Conservation (phyloP, 2,329 filamentous ascomycete species). For the Neopestalotiopsis clavispora region DNA sequence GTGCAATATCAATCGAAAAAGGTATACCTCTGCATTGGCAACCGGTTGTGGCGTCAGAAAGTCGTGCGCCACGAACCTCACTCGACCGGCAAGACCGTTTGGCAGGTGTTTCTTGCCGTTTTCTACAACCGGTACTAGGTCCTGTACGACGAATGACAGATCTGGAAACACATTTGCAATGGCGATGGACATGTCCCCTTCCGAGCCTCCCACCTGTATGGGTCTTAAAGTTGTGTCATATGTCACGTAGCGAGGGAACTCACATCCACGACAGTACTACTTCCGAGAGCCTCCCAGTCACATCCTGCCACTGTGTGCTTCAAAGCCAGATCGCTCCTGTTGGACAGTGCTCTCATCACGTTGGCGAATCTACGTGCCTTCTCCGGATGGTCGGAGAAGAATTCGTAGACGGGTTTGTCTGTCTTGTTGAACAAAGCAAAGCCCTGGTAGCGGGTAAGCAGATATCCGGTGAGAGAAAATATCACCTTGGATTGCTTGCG, state of each 20-base stretch:
- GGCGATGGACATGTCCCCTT: conserved; percentile 60
- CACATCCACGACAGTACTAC: conserved; percentile 24
- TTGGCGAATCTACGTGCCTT: conserved; percentile 27
- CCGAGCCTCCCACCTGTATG: conserved; percentile 64
- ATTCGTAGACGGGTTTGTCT: conserved; percentile 25
- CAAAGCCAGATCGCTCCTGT: conserved; percentile 16
- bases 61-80: conserved; percentile 28
- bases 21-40: conserved; percentile 44
- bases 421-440: conserved; percentile 27
- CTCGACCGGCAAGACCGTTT: conserved; percentile 15
- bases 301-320: conserved; percentile 25
- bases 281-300: conserved; percentile 23
- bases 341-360: conserved; percentile 22
- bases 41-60: conserved; percentile 31
- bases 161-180: conserved; percentile 53
- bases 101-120: conserved; percentile 13
- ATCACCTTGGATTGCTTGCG: too few relatives aligned
- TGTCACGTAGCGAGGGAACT: not conserved
- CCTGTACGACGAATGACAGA: conserved; percentile 34
- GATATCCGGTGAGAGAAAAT: too few relatives aligned
- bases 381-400: conserved; percentile 25
- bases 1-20: conserved; percentile 54
- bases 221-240: not conserved
- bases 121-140: conserved; percentile 22
- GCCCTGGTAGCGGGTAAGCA: conserved; percentile 17